phyloP scores from a whole-genome alignment of 2,329 filamentous ascomycete species.

The Penicillium capsulatum region DNA sequence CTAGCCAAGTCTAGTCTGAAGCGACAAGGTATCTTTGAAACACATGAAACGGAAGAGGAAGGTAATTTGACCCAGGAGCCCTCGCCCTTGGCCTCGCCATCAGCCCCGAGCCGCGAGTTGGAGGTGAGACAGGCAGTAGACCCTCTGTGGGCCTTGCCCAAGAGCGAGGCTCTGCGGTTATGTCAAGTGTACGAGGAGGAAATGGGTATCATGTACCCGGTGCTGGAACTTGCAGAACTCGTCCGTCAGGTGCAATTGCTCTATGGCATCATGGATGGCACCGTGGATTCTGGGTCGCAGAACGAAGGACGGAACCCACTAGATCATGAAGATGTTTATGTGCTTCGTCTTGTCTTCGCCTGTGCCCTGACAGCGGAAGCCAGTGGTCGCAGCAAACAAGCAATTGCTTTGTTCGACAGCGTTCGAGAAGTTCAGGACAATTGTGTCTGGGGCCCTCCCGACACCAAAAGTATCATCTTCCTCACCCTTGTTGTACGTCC shows the following conservation, averaged over 20 bases:
- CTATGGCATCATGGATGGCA: slow-evolving; percentile 46
- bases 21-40: slow-evolving; percentile 75
- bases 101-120: slow-evolving; percentile 19
- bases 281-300: neutral
- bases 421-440: slow-evolving; percentile 67
- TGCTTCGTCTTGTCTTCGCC: slow-evolving; percentile 78
- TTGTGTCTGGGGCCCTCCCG: slow-evolving; percentile 54
- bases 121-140: slow-evolving; percentile 50
- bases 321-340: slow-evolving; percentile 58
- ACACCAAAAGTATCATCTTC: slow-evolving; percentile 57
- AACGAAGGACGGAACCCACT: slow-evolving; percentile 42
- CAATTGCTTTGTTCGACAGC: slow-evolving; percentile 68
- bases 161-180: slow-evolving; percentile 73
- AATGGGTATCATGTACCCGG: slow-evolving; percentile 84
- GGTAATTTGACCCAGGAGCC: slow-evolving; percentile 51
- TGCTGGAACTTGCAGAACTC: slow-evolving; percentile 66
- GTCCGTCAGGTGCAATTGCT: slow-evolving; percentile 61
- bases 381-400: slow-evolving; percentile 70
- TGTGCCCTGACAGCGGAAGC: slow-evolving; percentile 72
- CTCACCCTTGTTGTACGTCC: slow-evolving; percentile 47
- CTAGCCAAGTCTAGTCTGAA: slow-evolving; percentile 80
- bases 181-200: slow-evolving; percentile 80
- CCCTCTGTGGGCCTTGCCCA: slow-evolving; percentile 70
- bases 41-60: slow-evolving; percentile 44
- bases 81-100: slow-evolving; percentile 32